Percentiles rank a stretch among this genome's conserved stretches.
These are phyloP conservation scores for Clarireedia monteithiana DNA, from an alignment of 2,329 filamentous ascomycete genomes.

Conservation along the genomic window DNA sequence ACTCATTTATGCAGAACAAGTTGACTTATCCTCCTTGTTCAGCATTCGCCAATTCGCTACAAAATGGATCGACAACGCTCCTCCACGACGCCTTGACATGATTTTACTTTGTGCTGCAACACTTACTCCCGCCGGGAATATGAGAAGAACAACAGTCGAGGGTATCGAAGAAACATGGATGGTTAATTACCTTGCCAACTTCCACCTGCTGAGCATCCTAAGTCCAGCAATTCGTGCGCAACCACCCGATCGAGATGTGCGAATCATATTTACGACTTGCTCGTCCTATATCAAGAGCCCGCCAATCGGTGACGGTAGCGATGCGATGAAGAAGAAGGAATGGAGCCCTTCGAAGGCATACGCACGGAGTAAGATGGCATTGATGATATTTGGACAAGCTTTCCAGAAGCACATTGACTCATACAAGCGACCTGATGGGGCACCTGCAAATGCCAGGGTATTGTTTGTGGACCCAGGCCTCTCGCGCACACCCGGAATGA, in stretches of 20 bases:
- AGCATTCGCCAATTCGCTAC: conserved; percentile 91
- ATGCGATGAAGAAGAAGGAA: conserved; percentile 36
- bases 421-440: conserved; percentile 75
- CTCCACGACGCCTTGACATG: conserved; percentile 83
- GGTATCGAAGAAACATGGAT: conserved; percentile 88
- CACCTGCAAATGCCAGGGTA: conserved; percentile 76
- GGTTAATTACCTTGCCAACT: conserved; percentile 92
- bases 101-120: conserved; percentile 80
- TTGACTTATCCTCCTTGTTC: conserved; percentile 81
- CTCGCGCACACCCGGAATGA: conserved; percentile 76
- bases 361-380: conserved; percentile 63
- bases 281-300: conserved; percentile 78
- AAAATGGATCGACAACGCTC: conserved; percentile 94
- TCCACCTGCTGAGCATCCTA: conserved; percentile 86
- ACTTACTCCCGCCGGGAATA: conserved; percentile 59
- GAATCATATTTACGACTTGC: conserved; percentile 80
- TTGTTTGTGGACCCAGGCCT: conserved; percentile 83
- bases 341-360: conserved; percentile 53
- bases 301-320: conserved; percentile 47
- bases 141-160: conserved; percentile 58
- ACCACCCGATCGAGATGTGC: conserved; percentile 86
- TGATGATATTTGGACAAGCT: conserved; percentile 82
- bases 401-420: conserved; percentile 88
- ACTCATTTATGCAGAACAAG: conserved; percentile 90
- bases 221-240: conserved; percentile 86